A percentile compares a stretch with the other conserved stretches of the same genome.
Conservation (phyloP, 495 filamentous ascomycete species). For the Penicillium taxi region DNA sequence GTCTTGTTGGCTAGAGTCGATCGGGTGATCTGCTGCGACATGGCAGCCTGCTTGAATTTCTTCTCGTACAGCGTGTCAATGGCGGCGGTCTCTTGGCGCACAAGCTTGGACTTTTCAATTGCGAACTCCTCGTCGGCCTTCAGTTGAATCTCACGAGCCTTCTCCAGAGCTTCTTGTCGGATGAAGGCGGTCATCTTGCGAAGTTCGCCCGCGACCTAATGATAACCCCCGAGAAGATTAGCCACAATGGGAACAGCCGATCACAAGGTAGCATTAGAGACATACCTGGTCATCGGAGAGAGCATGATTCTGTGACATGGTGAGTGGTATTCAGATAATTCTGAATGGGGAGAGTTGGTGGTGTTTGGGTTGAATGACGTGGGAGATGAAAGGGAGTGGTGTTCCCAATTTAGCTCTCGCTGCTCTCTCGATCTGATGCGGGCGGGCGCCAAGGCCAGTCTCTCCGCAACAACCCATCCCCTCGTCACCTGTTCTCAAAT, state of each 20-base stretch:
- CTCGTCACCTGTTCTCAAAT: neutral
- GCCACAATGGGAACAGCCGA: neutral
- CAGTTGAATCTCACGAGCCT: conserved; percentile 90
- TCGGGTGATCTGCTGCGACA: conserved; percentile 94
- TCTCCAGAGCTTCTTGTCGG: conserved; percentile 93
- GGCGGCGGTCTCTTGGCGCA: conserved; percentile 82
- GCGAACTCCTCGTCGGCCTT: conserved; percentile 98
- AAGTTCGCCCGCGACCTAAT: conserved; percentile 85
- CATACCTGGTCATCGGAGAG: conserved; percentile 89
- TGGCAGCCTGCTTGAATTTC: conserved; percentile 94
- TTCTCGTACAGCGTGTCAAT: conserved; percentile 93
- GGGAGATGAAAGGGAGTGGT: conserved; percentile 9
- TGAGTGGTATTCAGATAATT: conserved; percentile 25
- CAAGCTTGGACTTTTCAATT: conserved; percentile 97
- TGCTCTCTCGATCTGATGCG: conserved; percentile 16
- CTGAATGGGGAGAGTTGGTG: conserved; percentile 15
- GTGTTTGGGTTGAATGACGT: conserved; percentile 18
- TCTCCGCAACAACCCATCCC: conserved; percentile 2
- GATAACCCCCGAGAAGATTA: neutral
- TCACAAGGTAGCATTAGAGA: conserved; percentile 39
- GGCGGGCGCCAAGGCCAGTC: too few relatives aligned
- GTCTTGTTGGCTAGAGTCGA: conserved; percentile 94
- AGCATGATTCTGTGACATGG: conserved; percentile 86
- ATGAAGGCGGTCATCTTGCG: conserved; percentile 99
- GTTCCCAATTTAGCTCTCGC: conserved; percentile 22